phyloP scores from a whole-genome alignment of 345 rosid genomes.

The Laguncularia racemosa region DNA sequence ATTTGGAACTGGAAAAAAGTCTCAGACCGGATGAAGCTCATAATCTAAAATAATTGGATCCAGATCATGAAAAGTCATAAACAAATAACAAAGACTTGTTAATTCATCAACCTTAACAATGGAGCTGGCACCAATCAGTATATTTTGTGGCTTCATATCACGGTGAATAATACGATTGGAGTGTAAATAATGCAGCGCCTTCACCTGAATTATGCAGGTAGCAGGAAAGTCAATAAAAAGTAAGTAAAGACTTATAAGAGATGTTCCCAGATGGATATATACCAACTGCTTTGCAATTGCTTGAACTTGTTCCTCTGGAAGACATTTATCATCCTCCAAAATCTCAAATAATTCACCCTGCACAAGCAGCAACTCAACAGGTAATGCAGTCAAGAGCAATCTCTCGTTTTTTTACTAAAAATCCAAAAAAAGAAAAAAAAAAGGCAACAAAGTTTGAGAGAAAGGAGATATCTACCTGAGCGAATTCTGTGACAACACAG shows the following conservation, averaged over 20 bases:
- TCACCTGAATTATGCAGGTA: conserved; percentile 45
- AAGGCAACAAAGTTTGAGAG: neutral
- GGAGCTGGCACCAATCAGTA: conserved; percentile 90
- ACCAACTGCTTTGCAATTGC: conserved; percentile 99
- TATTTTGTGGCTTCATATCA: conserved; percentile 99
- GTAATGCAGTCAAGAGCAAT: neutral
- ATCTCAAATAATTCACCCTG: conserved; percentile 97
- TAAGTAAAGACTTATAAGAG: neutral
- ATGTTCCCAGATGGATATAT: conserved; percentile 9
- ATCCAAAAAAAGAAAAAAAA: too few relatives aligned
- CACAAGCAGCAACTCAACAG: conserved; percentile 10
- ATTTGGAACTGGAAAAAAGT: neutral
- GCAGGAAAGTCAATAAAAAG: neutral
- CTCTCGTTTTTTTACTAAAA: too few relatives aligned
- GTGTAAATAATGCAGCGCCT: conserved; percentile 89
- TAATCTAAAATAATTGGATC: too few relatives aligned
- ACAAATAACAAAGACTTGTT: neutral
- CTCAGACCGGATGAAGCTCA: neutral
- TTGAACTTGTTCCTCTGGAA: conserved; percentile 96
- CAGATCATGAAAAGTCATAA: neutral
- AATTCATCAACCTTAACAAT: conserved; percentile 65
- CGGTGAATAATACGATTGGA: conserved; percentile 98
- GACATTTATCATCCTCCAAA: conserved; percentile 95
- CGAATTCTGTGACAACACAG: conserved; percentile 97
- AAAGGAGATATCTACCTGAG: conserved; percentile 46